Evolutionary conservation across 1,284 basidiomycete genomes (phyloP).

Genomic region (Ustilago crameri): DNA sequence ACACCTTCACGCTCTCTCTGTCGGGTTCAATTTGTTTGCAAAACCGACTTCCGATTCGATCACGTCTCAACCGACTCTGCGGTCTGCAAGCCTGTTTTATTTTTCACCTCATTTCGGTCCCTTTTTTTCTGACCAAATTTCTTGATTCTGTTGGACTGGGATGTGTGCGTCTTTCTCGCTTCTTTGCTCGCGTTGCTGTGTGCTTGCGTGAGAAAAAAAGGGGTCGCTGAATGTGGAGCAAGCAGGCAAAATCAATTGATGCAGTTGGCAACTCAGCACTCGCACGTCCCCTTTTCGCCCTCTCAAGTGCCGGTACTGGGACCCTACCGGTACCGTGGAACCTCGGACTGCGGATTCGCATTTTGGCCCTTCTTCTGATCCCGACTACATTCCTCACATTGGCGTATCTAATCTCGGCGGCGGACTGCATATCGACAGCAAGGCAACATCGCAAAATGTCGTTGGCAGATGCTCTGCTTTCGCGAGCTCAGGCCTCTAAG

Average conservation of each 20-base stretch:
- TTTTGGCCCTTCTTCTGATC: too few species aligned
- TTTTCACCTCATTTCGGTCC: neutral
- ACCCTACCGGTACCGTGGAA: neutral
- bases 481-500: constrained; percentile 22
- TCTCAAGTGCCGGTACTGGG: neutral
- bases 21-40: too few species aligned
- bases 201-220: neutral
- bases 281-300: constrained; percentile 7
- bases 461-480: constrained; percentile 34
- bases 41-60: constrained; percentile 47
- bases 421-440: neutral
- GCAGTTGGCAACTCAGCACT: constrained; percentile 4
- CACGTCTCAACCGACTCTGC: constrained; percentile 20
- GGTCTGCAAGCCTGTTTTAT: constrained; percentile 8
- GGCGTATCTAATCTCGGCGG: too few species aligned
- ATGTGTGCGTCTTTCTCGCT: too few species aligned
- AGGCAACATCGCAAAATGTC: too few species aligned
- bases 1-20: neutral
- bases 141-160: constrained; percentile 4
- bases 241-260: neutral
- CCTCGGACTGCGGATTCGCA: neutral
- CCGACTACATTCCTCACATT: too few species aligned
- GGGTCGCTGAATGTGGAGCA: constrained; percentile 3
- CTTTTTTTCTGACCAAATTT: constrained; percentile 2
- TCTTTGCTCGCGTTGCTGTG: too few species aligned